Conservation (phyloP, 257 asterid species). For the Cynanchum wilfordii region DNA sequence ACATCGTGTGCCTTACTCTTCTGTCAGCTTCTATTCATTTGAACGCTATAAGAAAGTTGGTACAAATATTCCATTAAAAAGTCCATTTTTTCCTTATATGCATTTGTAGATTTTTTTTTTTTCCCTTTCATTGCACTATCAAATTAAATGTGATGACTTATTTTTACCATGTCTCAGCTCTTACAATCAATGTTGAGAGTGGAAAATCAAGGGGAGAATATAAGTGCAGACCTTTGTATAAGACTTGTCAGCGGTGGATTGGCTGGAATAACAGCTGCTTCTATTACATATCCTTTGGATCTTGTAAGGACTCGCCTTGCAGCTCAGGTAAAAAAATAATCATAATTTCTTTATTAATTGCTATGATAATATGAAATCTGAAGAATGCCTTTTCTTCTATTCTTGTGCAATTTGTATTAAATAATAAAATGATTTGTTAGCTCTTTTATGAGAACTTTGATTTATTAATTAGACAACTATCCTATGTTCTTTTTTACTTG, state of each 20-base stretch:
- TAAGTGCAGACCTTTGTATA: constrained; percentile 57
- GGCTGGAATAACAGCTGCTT: constrained; percentile 90
- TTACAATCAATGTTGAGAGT: constrained; percentile 46
- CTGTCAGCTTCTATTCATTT: constrained; percentile 75
- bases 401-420: background rate
- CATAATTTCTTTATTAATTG: background rate
- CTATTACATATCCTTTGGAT: constrained; percentile 75
- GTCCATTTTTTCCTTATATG: background rate
- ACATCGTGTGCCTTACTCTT: constrained; percentile 81
- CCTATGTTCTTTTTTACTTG: too few species aligned
- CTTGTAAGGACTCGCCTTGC: constrained; percentile 83
- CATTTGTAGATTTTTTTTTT: background rate
- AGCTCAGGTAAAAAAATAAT: constrained; percentile 49
- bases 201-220: constrained; percentile 51
- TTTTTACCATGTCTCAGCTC: constrained; percentile 34
- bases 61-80: constrained; percentile 44
- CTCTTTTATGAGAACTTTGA: background rate
- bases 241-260: constrained; percentile 82
- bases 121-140: constrained; percentile 11
- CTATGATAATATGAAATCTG: background rate
- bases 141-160: background rate
- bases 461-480: background rate
- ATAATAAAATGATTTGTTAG: background rate
- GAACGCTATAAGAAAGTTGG: constrained; percentile 89
- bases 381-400: background rate